Evolutionary conservation across 352 stramenopile species (phyloP).

Genomic region (Pythium inflatum): DNA sequence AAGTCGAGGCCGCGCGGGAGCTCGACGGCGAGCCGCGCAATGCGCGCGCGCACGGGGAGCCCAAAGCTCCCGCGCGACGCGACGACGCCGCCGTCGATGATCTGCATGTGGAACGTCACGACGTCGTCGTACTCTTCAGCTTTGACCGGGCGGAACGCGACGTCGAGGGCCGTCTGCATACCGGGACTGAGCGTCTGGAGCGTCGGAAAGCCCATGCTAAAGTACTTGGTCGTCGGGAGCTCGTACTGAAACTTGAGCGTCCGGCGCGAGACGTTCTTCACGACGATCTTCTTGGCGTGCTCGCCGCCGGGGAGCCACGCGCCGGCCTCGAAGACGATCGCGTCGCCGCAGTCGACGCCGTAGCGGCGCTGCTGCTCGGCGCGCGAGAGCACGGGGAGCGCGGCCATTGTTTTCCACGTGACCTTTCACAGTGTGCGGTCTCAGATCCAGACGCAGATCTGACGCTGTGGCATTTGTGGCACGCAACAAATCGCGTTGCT

Average conservation of each 20-base stretch:
- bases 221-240: conserved; percentile 92
- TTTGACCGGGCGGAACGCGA: conserved; percentile 90
- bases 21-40: conserved; percentile 69
- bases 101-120: conserved; percentile 88
- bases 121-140: conserved; percentile 93
- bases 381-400: conserved; percentile 64
- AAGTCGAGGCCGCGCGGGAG: conserved; percentile 80
- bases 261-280: conserved; percentile 90
- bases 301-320: conserved; percentile 91
- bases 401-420: not conserved
- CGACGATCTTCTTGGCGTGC: conserved; percentile 87
- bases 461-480: not conserved
- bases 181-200: conserved; percentile 88
- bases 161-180: conserved; percentile 84
- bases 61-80: conserved; percentile 80
- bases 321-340: conserved; percentile 86
- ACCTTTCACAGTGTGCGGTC: no score
- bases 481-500: not conserved
- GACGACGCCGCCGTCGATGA: conserved; percentile 76
- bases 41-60: conserved; percentile 82
- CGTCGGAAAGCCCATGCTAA: conserved; percentile 93
- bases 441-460: conserved; percentile 10
- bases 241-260: conserved; percentile 94
- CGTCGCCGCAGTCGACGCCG: conserved; percentile 84
- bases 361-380: conserved; percentile 75